A percentile compares a stretch with the other conserved stretches of the same genome.
These are phyloP conservation scores for Pluteus cervinus DNA, from an alignment of 768 basidiomycete genomes.

Conservation along the genomic window DNA sequence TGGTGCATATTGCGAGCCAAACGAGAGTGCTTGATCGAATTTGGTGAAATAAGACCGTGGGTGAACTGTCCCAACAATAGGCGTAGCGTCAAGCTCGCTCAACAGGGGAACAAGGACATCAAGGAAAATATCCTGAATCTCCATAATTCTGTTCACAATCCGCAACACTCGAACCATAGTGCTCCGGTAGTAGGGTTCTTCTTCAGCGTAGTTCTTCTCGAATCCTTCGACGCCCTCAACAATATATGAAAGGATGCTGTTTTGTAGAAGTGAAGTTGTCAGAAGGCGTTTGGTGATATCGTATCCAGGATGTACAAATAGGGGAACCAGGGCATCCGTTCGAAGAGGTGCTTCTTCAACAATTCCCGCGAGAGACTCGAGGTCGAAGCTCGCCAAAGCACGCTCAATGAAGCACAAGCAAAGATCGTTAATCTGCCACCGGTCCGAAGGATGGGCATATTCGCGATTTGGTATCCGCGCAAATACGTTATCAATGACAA, in stretches of 20 bases:
- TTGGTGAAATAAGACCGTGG: slow-evolving; percentile 65
- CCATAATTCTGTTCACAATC: slow-evolving; percentile 74
- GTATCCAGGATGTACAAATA: slow-evolving; percentile 79
- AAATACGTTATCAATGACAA: slow-evolving; percentile 88
- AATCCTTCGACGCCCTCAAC: slow-evolving; percentile 77
- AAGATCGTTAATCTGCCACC: slow-evolving; percentile 83
- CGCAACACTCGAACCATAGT: slow-evolving; percentile 79
- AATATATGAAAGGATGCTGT: slow-evolving; percentile 70
- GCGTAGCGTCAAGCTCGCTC: slow-evolving; percentile 52
- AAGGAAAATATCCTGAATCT: slow-evolving; percentile 84
- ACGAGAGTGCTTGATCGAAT: slow-evolving; percentile 71
- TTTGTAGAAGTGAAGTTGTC: slow-evolving; percentile 65
- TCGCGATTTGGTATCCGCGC: slow-evolving; percentile 69
- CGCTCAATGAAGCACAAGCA: slow-evolving; percentile 84
- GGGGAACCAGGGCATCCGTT: slow-evolving; percentile 46
- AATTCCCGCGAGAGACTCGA: slow-evolving; percentile 61
- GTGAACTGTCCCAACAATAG: slow-evolving; percentile 48
- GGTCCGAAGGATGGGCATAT: slow-evolving; percentile 66
- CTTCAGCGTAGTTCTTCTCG: slow-evolving; percentile 60
- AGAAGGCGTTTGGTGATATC: slow-evolving; percentile 78
- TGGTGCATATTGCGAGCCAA: slow-evolving; percentile 66
- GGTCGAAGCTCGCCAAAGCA: slow-evolving; percentile 73
- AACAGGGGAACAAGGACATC: slow-evolving; percentile 82
- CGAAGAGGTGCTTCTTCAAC: slow-evolving; percentile 48
- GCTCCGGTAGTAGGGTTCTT: slow-evolving; percentile 64